phyloP scores from a whole-genome alignment of 352 stramenopile genomes.

The Globisporangium parvum region DNA sequence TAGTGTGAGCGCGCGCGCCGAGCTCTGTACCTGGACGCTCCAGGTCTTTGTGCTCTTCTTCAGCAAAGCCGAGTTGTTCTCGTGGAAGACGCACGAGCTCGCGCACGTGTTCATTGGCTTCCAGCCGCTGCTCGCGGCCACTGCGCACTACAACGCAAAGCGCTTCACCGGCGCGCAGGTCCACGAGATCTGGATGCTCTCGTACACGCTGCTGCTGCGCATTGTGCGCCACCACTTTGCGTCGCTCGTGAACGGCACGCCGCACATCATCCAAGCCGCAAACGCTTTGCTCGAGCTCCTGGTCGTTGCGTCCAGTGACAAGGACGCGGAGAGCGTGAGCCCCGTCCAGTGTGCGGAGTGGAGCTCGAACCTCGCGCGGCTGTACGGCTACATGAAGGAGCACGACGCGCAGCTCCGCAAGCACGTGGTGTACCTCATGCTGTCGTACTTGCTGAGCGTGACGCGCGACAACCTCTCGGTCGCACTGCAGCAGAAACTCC shows the following conservation, averaged over 20 bases:
- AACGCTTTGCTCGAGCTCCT: conserved; percentile 71
- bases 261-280: conserved; percentile 58
- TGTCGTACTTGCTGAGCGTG: conserved; percentile 57
- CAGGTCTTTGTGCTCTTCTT: conserved; percentile 63
- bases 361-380: conserved; percentile 77
- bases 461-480: conserved; percentile 54
- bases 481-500: conserved; percentile 58
- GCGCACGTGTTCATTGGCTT: conserved; percentile 65
- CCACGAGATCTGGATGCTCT: conserved; percentile 71
- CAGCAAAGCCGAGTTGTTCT: conserved; percentile 73
- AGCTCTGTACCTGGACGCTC: conserved; percentile 45
- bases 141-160: conserved; percentile 19
- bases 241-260: conserved; percentile 56
- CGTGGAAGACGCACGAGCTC: conserved; percentile 69
- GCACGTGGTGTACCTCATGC: conserved; percentile 79
- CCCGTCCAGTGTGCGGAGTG: conserved; percentile 36
- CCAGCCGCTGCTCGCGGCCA: conserved; percentile 36
- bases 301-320: conserved; percentile 15
- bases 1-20: not conserved
- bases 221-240: conserved; percentile 74
- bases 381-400: conserved; percentile 86
- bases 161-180: conserved; percentile 28
- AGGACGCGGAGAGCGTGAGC: not conserved
- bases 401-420: conserved; percentile 76
- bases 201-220: conserved; percentile 71